These are phyloP conservation scores for Aspergillus caelatus DNA, from an alignment of 2,329 filamentous ascomycete species.

Conservation along the genomic window DNA sequence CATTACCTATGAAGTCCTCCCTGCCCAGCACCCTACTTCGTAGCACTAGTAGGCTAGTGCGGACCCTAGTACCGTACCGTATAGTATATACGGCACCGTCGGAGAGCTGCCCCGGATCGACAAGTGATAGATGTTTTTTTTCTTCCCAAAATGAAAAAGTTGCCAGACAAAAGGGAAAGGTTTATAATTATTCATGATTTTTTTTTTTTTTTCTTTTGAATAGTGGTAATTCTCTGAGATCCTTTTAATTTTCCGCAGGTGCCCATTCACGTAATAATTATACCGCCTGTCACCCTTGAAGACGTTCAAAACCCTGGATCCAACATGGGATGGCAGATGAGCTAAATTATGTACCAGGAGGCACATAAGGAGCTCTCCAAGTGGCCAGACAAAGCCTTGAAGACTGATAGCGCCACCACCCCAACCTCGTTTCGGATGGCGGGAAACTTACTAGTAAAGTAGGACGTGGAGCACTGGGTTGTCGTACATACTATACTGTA, in stretches of 20 bases:
- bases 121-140: constrained; percentile 10
- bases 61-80: constrained; percentile 6
- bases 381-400: constrained; percentile 21
- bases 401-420: constrained; percentile 26
- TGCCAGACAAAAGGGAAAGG: not conserved
- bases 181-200: not conserved
- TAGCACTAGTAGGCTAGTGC: not conserved
- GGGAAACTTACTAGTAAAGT: constrained; percentile 1
- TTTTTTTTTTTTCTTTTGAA: too few species aligned
- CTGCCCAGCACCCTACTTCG: not conserved
- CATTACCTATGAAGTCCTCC: not conserved
- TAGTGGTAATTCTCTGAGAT: not conserved
- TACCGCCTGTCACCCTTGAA: not conserved
- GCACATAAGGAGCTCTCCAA: constrained; percentile 9
- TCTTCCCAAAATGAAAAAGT: not conserved
- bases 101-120: constrained; percentile 24
- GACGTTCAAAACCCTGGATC: not conserved
- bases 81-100: constrained; percentile 2
- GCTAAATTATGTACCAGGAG: constrained; percentile 2
- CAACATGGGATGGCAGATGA: not conserved
- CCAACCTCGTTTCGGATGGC: constrained; percentile 18
- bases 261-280: not conserved
- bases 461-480: constrained; percentile 4
- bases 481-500: constrained; percentile 22
- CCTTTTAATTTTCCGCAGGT: not conserved